These are phyloP conservation scores for Aphelidium insulamus DNA, from an alignment of 371 early-diverging fungal species.

Conservation along the genomic window DNA sequence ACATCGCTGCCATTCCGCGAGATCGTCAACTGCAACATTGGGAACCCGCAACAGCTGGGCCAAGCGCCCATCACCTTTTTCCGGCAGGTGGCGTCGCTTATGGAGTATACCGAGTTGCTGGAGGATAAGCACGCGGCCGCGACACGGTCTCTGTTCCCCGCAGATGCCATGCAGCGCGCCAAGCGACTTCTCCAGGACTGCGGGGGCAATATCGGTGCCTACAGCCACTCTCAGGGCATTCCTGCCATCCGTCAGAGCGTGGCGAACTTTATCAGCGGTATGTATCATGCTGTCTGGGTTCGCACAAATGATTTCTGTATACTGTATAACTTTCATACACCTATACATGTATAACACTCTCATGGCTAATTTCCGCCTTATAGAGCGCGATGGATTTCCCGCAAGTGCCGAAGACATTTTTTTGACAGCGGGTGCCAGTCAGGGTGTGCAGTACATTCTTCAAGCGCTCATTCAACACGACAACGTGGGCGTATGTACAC, in stretches of 20 bases:
- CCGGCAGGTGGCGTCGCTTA: constrained; percentile 74
- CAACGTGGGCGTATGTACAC: constrained; percentile 38
- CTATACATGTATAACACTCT: neutral
- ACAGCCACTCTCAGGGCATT: constrained; percentile 78
- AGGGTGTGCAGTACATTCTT: constrained; percentile 70
- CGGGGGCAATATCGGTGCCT: constrained; percentile 63
- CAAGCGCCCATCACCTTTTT: constrained; percentile 92
- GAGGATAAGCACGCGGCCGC: constrained; percentile 20
- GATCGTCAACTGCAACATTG: constrained; percentile 83
- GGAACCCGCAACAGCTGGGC: constrained; percentile 86
- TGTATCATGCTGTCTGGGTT: too few species aligned
- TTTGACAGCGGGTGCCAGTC: constrained; percentile 71
- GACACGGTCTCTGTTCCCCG: constrained; percentile 37
- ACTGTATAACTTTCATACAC: neutral
- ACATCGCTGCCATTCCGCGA: constrained; percentile 39
- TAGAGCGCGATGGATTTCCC: constrained; percentile 62
- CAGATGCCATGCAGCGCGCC: constrained; percentile 73
- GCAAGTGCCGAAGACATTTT: constrained; percentile 62
- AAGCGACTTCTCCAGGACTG: constrained; percentile 30
- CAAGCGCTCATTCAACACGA: constrained; percentile 49
- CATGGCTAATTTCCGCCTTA: constrained; percentile 3
- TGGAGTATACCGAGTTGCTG: constrained; percentile 67
- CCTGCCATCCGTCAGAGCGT: constrained; percentile 46
- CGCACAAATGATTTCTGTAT: too few species aligned
- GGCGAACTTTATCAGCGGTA: constrained; percentile 49